A percentile compares a stretch with the other conserved stretches of the same genome.
Conservation (phyloP, 352 stramenopile genomes). For the Paralagenidium karlingii region DNA sequence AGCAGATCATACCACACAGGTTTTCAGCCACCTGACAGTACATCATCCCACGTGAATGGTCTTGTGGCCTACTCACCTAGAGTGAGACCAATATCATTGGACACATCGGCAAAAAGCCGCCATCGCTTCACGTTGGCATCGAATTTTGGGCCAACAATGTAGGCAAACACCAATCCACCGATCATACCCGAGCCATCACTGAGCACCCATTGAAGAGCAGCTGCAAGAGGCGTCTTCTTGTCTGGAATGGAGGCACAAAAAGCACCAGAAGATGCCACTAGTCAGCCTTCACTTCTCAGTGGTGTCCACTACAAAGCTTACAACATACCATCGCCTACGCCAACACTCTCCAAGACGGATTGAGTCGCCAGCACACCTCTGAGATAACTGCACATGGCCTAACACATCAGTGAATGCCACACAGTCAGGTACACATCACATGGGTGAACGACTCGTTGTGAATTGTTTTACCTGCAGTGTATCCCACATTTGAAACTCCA, state of each 20-base stretch:
- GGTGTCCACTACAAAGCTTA: background rate
- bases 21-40: no score
- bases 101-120: slow-evolving; percentile 92
- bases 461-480: slow-evolving; percentile 69
- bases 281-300: background rate
- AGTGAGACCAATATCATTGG: slow-evolving; percentile 92
- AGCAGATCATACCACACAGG: slow-evolving; percentile 1
- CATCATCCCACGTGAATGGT: background rate
- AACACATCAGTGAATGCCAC: background rate
- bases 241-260: slow-evolving; percentile 17
- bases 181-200: slow-evolving; percentile 77
- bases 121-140: slow-evolving; percentile 95
- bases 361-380: slow-evolving; percentile 87
- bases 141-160: slow-evolving; percentile 80
- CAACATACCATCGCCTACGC: slow-evolving; percentile 79
- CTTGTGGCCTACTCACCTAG: no score
- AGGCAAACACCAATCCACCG: slow-evolving; percentile 90
- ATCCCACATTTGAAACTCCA: slow-evolving; percentile 94
- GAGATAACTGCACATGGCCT: slow-evolving; percentile 91
- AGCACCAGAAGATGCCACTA: background rate
- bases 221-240: slow-evolving; percentile 49
- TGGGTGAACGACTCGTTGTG: background rate
- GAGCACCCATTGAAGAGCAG: slow-evolving; percentile 68
- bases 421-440: background rate
- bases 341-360: slow-evolving; percentile 87